A percentile compares a stretch with the other conserved stretches of the same genome.
Conservation (phyloP, 2,329 filamentous ascomycete genomes). For the Verticillium zaregamsianum region DNA sequence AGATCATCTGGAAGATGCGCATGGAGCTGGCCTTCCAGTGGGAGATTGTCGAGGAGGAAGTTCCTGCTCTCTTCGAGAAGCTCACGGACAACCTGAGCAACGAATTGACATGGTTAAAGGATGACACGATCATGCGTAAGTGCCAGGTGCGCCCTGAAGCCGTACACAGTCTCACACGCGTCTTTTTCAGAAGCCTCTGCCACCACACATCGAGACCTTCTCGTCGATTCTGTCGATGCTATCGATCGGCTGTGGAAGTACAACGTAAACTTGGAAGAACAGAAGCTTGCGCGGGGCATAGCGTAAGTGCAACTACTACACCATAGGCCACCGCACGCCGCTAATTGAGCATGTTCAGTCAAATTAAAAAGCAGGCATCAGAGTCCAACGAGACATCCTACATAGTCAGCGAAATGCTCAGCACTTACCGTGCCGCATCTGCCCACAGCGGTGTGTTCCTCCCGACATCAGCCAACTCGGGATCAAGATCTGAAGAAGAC, state of each 20-base stretch:
- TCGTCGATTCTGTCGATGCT: not conserved
- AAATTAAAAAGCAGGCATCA: not conserved
- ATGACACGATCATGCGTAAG: not conserved
- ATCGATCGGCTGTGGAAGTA: not conserved
- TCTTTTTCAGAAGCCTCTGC: not conserved
- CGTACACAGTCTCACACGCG: not conserved
- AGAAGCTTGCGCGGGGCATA: not conserved
- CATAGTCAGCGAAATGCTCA: constrained; percentile 6
- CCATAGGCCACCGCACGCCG: not conserved
- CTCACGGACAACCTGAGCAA: not conserved
- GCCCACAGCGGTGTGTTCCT: not conserved
- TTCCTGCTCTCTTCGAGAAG: constrained; percentile 3
- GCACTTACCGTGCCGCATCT: not conserved
- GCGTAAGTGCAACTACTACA: not conserved
- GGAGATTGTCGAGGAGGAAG: constrained; percentile 24
- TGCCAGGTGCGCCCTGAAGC: not conserved
- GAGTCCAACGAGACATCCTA: constrained; percentile 6
- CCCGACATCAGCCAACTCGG: not conserved
- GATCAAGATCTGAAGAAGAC: not conserved
- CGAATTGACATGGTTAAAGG: not conserved
- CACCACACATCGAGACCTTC: not conserved
- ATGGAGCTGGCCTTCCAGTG: constrained; percentile 21
- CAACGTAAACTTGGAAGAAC: not conserved
- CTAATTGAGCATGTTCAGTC: not conserved
- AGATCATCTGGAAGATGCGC: constrained; percentile 28